A percentile compares a stretch with the other conserved stretches of the same genome.
Conservation (phyloP, 2,329 filamentous ascomycete genomes). For the Sporothrix pseudoabietina region DNA sequence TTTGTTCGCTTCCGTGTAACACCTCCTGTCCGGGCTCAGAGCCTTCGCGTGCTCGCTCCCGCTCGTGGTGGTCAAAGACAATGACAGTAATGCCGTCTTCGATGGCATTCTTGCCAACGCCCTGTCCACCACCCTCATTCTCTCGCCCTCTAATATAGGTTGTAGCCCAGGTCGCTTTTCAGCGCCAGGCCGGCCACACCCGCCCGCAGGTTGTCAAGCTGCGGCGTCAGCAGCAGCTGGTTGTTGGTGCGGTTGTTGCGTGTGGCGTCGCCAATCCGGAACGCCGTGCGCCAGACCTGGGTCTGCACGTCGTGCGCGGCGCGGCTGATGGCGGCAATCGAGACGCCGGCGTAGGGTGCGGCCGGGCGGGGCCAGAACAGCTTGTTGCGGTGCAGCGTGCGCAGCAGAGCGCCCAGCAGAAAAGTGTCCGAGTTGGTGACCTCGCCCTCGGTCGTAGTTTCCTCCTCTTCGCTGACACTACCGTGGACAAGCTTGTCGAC, state of each 20-base stretch:
- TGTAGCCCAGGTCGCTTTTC: constrained; percentile 40
- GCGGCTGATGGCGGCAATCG: constrained; percentile 37
- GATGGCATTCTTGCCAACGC: not conserved
- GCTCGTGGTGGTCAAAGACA: not conserved
- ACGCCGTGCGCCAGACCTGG: constrained; percentile 33
- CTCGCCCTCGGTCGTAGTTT: constrained; percentile 31
- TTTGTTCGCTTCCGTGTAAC: not conserved
- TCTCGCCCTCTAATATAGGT: constrained; percentile 35
- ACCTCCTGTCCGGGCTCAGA: constrained; percentile 10
- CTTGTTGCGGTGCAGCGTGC: constrained; percentile 37
- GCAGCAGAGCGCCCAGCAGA: constrained; percentile 40
- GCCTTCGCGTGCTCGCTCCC: constrained; percentile 3
- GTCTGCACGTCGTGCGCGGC: constrained; percentile 37
- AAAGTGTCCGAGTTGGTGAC: constrained; percentile 37
- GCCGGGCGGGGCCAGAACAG: constrained; percentile 39
- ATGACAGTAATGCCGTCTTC: not conserved
- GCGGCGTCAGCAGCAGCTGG: constrained; percentile 33
- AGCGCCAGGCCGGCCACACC: constrained; percentile 38
- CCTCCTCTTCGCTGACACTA: not conserved
- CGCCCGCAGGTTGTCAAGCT: constrained; percentile 34
- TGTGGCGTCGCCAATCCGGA: constrained; percentile 27
- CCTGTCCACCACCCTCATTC: not conserved
- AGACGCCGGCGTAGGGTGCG: constrained; percentile 37
- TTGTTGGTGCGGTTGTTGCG: constrained; percentile 29
- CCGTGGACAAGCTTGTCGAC: constrained; percentile 35